Evolutionary conservation across 768 basidiomycete genomes (phyloP).

Genomic region (Tricholoma flavovirens): DNA sequence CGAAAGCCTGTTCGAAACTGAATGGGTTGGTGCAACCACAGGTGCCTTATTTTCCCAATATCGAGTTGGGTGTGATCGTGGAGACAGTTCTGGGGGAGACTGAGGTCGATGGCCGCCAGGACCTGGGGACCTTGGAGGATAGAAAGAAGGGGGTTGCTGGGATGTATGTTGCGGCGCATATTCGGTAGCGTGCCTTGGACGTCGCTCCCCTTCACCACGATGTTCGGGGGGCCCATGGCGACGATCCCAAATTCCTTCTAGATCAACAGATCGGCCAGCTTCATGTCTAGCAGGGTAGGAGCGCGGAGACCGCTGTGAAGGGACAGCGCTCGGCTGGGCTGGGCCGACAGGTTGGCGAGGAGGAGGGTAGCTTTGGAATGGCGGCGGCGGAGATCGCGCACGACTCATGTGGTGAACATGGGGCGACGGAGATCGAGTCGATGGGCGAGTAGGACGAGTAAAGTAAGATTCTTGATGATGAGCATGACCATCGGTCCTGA

Average conservation of each 20-base stretch:
- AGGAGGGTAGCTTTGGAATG: conserved; percentile 44
- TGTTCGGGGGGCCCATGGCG: conserved; percentile 42
- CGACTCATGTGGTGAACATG: conserved; percentile 39
- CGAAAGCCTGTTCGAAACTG: conserved; percentile 15
- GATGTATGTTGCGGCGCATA: conserved; percentile 29
- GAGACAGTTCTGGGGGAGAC: conserved; percentile 59
- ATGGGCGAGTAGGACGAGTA: conserved; percentile 43
- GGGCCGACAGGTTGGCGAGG: conserved; percentile 48
- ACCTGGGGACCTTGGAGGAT: conserved; percentile 38
- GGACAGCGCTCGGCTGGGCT: conserved; percentile 37
- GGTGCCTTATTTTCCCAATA: conserved; percentile 64
- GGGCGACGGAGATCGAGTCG: conserved; percentile 59
- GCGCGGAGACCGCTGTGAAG: conserved; percentile 57
- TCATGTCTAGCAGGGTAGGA: conserved; percentile 48
- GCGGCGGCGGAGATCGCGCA: conserved; percentile 47
- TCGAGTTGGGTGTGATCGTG: conserved; percentile 43
- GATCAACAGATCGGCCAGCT: conserved; percentile 38
- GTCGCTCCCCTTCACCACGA: conserved; percentile 40
- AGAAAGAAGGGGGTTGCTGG: conserved; percentile 20
- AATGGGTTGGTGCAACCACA: conserved; percentile 25
- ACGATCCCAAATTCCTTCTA: conserved; percentile 57
- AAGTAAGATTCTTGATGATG: conserved; percentile 57
- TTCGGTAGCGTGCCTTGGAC: conserved; percentile 37
- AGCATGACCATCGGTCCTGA: conserved; percentile 36
- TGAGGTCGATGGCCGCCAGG: conserved; percentile 29